Base-by-base conservation (phyloP, 1,139 yeast genomes). In the Starmera stellimalicola region DNA sequence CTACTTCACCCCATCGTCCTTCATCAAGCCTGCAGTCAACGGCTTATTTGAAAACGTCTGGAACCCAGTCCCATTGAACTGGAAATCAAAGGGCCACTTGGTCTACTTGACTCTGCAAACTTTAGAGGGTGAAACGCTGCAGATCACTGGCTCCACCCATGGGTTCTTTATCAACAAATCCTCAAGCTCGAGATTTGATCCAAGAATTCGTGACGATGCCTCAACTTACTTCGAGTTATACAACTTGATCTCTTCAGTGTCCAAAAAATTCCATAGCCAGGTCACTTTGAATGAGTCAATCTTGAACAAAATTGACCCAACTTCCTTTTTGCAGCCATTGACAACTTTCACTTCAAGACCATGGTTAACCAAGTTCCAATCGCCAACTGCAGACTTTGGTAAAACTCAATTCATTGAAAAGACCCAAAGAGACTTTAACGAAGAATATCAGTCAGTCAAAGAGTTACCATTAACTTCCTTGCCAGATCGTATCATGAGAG, bases 161-260 rank as follows among this genome's bases (percentile, higher is more conserved):
- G 98, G 98, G 0, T 91, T 84, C 55, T 83, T 61, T 50, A 76
- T 85, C 30, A 81, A 79, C 62, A 76, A 67, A 45, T 77, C 79
- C 17, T 69, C 94, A 6, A 65, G 71, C 24, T 66, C 71, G 29
- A 73, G 65, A 50, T 87, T 87, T 58, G 88, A 84, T 48, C 84
- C 94, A 15, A 55, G 65, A 9, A 54, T 66, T 35, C 74, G 68
- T 45, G 55, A 50, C 3, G 43, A 43, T 2, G 48, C 55, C 26
- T 40, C 37, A 18, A 32, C 62, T 43, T 63, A 63, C 33, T 51
- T 48, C 37, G 54, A 51, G n/a, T 42, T 62, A 30, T 51, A 38
- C 31, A 60, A 56, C 16, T 42, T 62, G 28, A 42, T 61, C 15
- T 38, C 55, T 7, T 42, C 51, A 34, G 42, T 48, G 27, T 62